Evolutionary conservation across 2,329 filamentous ascomycete species (phyloP).

Genomic region (Parastagonospora avenae): DNA sequence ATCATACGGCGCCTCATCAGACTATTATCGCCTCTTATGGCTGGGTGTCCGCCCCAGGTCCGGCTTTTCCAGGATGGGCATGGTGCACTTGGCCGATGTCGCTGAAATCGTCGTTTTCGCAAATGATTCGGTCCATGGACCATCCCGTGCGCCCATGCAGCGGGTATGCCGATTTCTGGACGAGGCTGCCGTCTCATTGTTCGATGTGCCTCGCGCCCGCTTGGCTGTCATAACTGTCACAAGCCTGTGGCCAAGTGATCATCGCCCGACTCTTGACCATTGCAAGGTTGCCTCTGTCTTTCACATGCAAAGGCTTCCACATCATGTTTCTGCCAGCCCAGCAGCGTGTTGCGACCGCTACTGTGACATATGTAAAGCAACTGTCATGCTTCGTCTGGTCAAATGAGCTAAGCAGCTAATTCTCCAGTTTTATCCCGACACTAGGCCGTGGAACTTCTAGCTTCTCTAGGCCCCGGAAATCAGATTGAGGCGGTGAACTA

Average conservation of each 20-base stretch:
- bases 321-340: slow-evolving; percentile 23
- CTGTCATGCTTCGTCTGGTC: slow-evolving; percentile 23
- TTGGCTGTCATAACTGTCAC: slow-evolving; percentile 23
- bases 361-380: slow-evolving; percentile 27
- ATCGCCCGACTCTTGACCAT: slow-evolving; percentile 13
- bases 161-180: slow-evolving; percentile 23
- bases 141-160: slow-evolving; percentile 33
- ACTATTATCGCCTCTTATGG: slow-evolving; percentile 13
- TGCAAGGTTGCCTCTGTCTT: not conserved
- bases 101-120: slow-evolving; percentile 26
- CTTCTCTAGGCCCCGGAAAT: slow-evolving; percentile 18
- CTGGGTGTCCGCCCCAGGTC: slow-evolving; percentile 5
- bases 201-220: slow-evolving; percentile 25
- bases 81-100: slow-evolving; percentile 35
- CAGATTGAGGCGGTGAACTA: slow-evolving; percentile 36
- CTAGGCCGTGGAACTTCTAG: slow-evolving; percentile 23
- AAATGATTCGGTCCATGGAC: slow-evolving; percentile 40
- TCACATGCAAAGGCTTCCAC: slow-evolving; percentile 6
- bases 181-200: slow-evolving; percentile 37
- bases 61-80: slow-evolving; percentile 18
- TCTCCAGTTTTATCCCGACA: slow-evolving; percentile 32
- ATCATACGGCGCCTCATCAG: slow-evolving; percentile 18
- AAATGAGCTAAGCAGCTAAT: slow-evolving; percentile 11
- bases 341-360: slow-evolving; percentile 11
- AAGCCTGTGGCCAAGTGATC: slow-evolving; percentile 27